Evolutionary conservation across 805 yeast genomes (phyloP), one percentile per base, ranked within the genome.

Genomic region (Metschnikowia peoriensis): DNA sequence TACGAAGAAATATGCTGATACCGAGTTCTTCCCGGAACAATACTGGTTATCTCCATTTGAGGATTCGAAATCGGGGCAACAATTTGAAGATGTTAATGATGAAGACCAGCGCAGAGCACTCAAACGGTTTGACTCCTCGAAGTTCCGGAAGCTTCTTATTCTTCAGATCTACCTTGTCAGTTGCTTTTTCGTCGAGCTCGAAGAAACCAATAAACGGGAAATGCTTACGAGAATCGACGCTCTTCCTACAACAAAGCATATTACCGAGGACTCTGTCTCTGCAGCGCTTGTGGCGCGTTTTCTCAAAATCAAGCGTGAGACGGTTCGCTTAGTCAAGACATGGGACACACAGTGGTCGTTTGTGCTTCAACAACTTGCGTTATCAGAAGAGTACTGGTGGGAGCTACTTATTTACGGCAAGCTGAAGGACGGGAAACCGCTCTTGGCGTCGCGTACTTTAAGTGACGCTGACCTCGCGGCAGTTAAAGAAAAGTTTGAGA

Each of bases 321-420:
- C 71, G 1, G 44, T 66, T 15, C 56, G 52, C 9, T 53, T 56
- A 22, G 57, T 64, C 32, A 60, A 67, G 14, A 28, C 45, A 1
- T 57, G 62, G 43, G 75, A 74, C 49, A 16, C 54, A 6, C 68
- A 61, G 38, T 64, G 68, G 51, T 58, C 67, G 14, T 64, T 58
- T 37, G 50, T 71, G 44, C 52, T 73, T 11, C 69, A 63, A 47
- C 66, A 64, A 15, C 40, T 72, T 34, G 53, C 61, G 0, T 44
- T 56, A 1, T 57, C 68, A 1, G 79, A 75, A 46, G 62, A 62
- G 29, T 50, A 58, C 27, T 73, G 78, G 79, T 70, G 73, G 73
- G 66, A 66, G 7, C 74, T 76, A 75, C 61, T 75, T 22, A 58
- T 74, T 4, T 66, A 70, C 53, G 71, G 72, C 9, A 73, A 73